Evolutionary conservation across 306 rosid species (phyloP).

Genomic region (Cucurbita maxima): DNA sequence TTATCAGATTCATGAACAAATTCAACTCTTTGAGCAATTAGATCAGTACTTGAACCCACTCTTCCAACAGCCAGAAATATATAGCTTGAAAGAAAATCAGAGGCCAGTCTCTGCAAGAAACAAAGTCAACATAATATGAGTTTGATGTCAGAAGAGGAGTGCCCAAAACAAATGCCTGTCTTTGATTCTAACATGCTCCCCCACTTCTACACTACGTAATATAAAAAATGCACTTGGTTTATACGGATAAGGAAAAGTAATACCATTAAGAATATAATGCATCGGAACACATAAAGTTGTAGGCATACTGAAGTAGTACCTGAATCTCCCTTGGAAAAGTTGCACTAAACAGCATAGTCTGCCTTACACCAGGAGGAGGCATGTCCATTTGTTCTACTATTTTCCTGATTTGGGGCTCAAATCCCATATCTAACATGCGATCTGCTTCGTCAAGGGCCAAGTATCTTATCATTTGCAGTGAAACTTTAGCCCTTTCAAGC

Average conservation of each 20-base stretch:
- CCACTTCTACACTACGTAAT: neutral
- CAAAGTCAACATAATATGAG: neutral
- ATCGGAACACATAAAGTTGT: neutral
- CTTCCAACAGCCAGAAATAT: conserved; percentile 94
- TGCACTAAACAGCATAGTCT: conserved; percentile 83
- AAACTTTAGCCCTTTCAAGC: conserved; percentile 79
- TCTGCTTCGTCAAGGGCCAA: conserved; percentile 71
- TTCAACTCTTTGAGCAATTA: conserved; percentile 89
- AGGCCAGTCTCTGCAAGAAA: conserved; percentile 64
- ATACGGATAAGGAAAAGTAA: neutral
- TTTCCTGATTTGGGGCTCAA: conserved; percentile 70
- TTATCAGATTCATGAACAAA: conserved; percentile 80
- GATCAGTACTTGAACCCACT: conserved; percentile 94
- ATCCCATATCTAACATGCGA: conserved; percentile 75
- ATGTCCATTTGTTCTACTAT: conserved; percentile 78
- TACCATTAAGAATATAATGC: neutral
- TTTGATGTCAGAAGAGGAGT: neutral
- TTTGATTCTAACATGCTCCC: neutral
- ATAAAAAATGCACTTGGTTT: neutral
- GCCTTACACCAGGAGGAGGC: conserved; percentile 73
- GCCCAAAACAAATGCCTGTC: neutral
- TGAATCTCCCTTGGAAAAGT: conserved; percentile 85
- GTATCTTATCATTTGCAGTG: conserved; percentile 59
- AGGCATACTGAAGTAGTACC: conserved; percentile 13
- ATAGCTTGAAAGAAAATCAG: conserved; percentile 77